A percentile compares a stretch with the other conserved stretches of the same genome.
phyloP scores from a whole-genome alignment of 805 yeast genomes.

The Sugiyamaella americana region DNA sequence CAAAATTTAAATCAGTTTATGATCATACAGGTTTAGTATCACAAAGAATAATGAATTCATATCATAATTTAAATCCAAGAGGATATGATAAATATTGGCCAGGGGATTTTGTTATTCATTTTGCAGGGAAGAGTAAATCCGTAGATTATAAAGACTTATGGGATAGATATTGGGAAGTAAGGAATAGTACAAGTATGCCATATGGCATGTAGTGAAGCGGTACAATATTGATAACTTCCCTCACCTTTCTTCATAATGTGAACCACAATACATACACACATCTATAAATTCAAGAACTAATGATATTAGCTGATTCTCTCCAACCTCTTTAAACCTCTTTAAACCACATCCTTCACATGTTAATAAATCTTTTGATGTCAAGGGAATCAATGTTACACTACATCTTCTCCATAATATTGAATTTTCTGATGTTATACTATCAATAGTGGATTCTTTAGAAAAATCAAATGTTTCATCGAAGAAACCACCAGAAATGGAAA shows the following conservation, averaged over 20 bases:
- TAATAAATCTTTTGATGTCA: conserved; percentile 22
- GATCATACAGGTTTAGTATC: conserved; percentile 28
- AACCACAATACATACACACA: conserved; percentile 27
- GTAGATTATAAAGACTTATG: neutral
- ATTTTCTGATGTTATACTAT: conserved; percentile 22
- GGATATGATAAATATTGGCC: conserved; percentile 11
- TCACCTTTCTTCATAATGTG: conserved; percentile 17
- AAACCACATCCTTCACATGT: conserved; percentile 28
- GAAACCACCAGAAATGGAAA: conserved; percentile 17
- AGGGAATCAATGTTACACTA: conserved; percentile 31
- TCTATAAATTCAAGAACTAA: conserved; percentile 23
- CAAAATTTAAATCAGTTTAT: conserved; percentile 18
- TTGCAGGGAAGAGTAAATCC: conserved; percentile 23
- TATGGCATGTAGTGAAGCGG: neutral
- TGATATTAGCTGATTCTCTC: conserved; percentile 10
- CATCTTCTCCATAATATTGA: conserved; percentile 33
- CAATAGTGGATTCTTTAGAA: neutral
- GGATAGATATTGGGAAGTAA: neutral
- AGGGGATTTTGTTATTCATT: conserved; percentile 30
- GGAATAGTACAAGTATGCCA: neutral
- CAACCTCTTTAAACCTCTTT: conserved; percentile 9
- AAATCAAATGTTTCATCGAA: conserved; percentile 23
- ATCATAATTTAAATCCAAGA: conserved; percentile 9
- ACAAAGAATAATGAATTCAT: conserved; percentile 28
- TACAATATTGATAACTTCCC: too few relatives aligned